Conservation (phyloP, 371 early-diverging fungal species). For the Apophysomyces ossiformis region DNA sequence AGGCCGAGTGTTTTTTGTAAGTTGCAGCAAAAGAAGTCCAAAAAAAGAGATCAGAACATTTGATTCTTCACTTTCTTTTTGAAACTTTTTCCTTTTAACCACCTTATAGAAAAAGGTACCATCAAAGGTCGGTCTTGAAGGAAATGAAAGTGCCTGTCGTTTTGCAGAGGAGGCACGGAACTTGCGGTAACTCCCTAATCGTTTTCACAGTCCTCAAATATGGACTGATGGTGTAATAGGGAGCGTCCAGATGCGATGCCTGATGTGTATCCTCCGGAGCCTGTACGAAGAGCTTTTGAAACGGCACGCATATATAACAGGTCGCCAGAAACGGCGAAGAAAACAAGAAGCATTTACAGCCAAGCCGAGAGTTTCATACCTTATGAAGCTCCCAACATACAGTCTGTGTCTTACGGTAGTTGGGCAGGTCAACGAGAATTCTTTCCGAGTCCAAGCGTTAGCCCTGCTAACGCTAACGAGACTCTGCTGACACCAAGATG, state of each 20-base stretch:
- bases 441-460: background rate
- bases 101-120: constrained; percentile 3
- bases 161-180: constrained; percentile 6
- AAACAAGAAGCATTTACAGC: background rate
- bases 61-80: no score
- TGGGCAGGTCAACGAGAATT: constrained; percentile 3
- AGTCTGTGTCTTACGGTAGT: background rate
- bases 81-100: background rate
- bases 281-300: constrained; percentile 7
- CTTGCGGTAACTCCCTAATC: background rate
- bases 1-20: constrained; percentile 1
- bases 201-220: background rate
- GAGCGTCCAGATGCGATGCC: background rate
- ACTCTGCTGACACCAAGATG: background rate
- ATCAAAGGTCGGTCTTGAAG: constrained; percentile 9
- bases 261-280: constrained; percentile 1
- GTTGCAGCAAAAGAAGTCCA: background rate
- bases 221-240: constrained; percentile 4
- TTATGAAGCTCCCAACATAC: constrained; percentile 1
- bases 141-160: constrained; percentile 4
- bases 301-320: background rate
- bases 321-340: constrained; percentile 7
- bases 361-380: background rate
- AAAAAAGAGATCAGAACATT: no score
- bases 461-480: background rate